Base-by-base conservation (phyloP, 2,329 filamentous ascomycete species). In the Grosmannia serpens region DNA sequence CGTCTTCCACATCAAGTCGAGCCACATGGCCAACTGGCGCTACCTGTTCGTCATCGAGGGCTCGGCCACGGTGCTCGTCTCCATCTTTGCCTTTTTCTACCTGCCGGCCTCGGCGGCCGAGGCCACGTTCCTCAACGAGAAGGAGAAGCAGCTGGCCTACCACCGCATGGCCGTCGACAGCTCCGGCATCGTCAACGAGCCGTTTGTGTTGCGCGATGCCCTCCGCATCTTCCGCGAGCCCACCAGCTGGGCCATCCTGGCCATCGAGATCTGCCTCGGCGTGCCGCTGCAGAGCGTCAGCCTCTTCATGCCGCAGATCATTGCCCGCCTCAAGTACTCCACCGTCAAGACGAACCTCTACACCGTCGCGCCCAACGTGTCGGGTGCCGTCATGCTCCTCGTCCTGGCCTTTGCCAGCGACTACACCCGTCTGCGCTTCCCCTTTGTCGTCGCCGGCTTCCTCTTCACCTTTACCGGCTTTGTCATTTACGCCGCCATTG, bases 321-420 rank as follows among this genome's bases (percentile, higher is more conserved):
- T 65, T n/a, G 50, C 52, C 20, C 64, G 64, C 31, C 62, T 65
- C 3, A 58, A 58, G 59, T 62, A 58, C 61, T 27, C 41, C 47
- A 72, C 74, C 2, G 71, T 82, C 64, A 79, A 77, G 68, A 91
- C 88, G 0, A 92, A 94, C 65, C 77, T 92, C 0, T 91, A 88
- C 71, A 91, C 88, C 0, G 88, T 92, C 0, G 89, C 88, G 0
- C 89, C 89, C 1, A 92, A 91, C 65, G 78, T 89, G 52, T 83
- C 82, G 0, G 89, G 88, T 1, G 87, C 88, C 0, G 79, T 81
- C 1, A 84, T 91, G 77, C 75, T 91, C 3, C 74, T 92, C 0
- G 71, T 91, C 13, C 75, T 92, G 0, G 88, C 86, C 0, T 91
- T 90, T 64, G 70, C 78, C 5, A 88, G 84, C 2, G 88, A 92